Conservation (phyloP, 1,139 yeast species). For the Suhomyces terraborum region DNA sequence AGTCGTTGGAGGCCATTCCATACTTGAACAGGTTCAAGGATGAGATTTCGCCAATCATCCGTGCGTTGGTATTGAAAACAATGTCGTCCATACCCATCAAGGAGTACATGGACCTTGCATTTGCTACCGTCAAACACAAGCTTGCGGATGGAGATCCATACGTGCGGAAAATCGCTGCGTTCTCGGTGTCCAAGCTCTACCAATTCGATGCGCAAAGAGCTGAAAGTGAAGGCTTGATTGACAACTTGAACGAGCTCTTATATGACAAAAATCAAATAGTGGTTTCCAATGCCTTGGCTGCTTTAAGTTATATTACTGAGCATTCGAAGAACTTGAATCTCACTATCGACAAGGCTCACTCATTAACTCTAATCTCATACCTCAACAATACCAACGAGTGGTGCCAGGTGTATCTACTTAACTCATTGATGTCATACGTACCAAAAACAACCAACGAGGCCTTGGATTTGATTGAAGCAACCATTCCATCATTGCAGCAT, state of each 20-base stretch:
- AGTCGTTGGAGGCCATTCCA: constrained; percentile 59
- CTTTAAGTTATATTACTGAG: constrained; percentile 68
- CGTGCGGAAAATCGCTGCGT: constrained; percentile 71
- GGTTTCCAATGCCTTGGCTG: constrained; percentile 72
- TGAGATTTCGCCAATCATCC: constrained; percentile 35
- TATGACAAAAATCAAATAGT: constrained; percentile 62
- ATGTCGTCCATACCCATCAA: constrained; percentile 58
- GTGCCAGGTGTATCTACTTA: constrained; percentile 74
- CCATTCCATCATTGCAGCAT: constrained; percentile 75
- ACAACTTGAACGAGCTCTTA: constrained; percentile 57
- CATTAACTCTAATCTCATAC: constrained; percentile 50
- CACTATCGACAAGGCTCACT: constrained; percentile 58
- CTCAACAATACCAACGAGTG: constrained; percentile 71
- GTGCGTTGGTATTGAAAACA: constrained; percentile 63
- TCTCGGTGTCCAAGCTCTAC: constrained; percentile 68
- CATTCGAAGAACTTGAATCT: constrained; percentile 50
- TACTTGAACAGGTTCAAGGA: constrained; percentile 53
- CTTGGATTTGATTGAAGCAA: constrained; percentile 62
- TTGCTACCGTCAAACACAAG: constrained; percentile 28
- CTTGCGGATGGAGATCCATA: constrained; percentile 58
- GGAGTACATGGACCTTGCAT: constrained; percentile 47
- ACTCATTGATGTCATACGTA: constrained; percentile 66
- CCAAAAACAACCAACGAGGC: constrained; percentile 74
- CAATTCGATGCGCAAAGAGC: constrained; percentile 54
- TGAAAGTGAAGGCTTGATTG: constrained; percentile 49